Conservation (phyloP, 2,329 filamentous ascomycete species). For the Hypoxylon rubiginosum region DNA sequence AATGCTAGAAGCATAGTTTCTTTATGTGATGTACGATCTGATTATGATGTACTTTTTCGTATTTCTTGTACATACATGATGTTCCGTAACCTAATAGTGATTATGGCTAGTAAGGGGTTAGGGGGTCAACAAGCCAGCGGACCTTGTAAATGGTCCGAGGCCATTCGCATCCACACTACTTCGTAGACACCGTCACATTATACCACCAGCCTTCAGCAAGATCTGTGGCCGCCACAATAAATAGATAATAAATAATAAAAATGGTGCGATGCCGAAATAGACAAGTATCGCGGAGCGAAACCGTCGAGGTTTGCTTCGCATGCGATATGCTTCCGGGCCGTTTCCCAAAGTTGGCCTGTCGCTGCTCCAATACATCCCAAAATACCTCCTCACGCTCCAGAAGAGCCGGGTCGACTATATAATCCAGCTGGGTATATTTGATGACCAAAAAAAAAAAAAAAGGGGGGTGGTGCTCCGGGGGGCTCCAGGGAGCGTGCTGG, state of each 20-base stretch:
- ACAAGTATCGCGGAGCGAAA: conserved; percentile 15
- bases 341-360: conserved; percentile 13
- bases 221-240: conserved; percentile 3
- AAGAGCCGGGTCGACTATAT: conserved; percentile 20
- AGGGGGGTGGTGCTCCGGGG: neutral
- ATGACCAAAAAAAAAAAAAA: conserved; percentile 26
- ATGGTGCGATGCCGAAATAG: conserved; percentile 16
- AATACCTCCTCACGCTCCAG: conserved; percentile 19
- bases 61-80: conserved; percentile 28
- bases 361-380: conserved; percentile 23
- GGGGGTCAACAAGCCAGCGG: neutral
- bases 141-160: conserved; percentile 14
- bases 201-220: conserved; percentile 15
- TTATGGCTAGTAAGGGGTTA: conserved; percentile 10
- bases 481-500: conserved; percentile 23
- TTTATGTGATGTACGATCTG: neutral
- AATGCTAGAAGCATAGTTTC: neutral
- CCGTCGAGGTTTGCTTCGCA: conserved; percentile 16
- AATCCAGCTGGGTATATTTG: conserved; percentile 42
- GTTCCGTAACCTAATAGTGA: neutral
- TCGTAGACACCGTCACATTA: conserved; percentile 26
- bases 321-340: conserved; percentile 14
- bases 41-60: conserved; percentile 23
- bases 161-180: conserved; percentile 26
- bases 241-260: conserved; percentile 16